phyloP scores from a whole-genome alignment of 2,329 filamentous ascomycete species.

The Pseudopyricularia cyperi region DNA sequence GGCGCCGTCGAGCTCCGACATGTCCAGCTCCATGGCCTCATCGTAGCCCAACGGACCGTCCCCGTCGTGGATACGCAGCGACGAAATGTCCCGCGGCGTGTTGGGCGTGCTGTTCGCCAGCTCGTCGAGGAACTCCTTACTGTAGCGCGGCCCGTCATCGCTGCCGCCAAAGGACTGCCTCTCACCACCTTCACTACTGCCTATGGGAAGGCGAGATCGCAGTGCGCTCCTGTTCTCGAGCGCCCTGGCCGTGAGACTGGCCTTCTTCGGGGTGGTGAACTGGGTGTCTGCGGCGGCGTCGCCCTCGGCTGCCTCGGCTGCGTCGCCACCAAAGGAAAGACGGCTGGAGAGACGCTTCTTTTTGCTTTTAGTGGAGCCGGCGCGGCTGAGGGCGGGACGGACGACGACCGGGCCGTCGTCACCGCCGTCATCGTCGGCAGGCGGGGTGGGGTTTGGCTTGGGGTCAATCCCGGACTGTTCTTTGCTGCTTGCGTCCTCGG shows the following conservation, averaged over 20 bases:
- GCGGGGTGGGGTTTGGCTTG: background rate
- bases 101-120: slow-evolving; percentile 76
- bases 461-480: background rate
- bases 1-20: slow-evolving; percentile 49
- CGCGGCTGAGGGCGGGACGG: slow-evolving; percentile 31
- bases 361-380: slow-evolving; percentile 45
- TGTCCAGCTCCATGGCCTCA: slow-evolving; percentile 41
- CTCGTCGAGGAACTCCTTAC: slow-evolving; percentile 73
- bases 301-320: slow-evolving; percentile 32
- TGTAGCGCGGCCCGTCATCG: slow-evolving; percentile 67
- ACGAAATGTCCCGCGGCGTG: slow-evolving; percentile 54
- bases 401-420: slow-evolving; percentile 33
- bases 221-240: slow-evolving; percentile 22
- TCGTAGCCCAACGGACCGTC: slow-evolving; percentile 21
- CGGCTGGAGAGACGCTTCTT: slow-evolving; percentile 53
- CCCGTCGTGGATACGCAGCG: slow-evolving; percentile 24
- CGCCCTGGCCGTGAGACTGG: slow-evolving; percentile 17
- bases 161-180: slow-evolving; percentile 41
- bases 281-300: slow-evolving; percentile 31
- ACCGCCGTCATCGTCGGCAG: slow-evolving; percentile 21
- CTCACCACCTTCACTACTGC: slow-evolving; percentile 9
- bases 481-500: background rate
- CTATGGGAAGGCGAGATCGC: slow-evolving; percentile 23
- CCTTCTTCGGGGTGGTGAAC: slow-evolving; percentile 41
- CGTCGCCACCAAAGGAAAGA: slow-evolving; percentile 60